Percentiles rank a stretch among this genome's conserved stretches.
Conservation (phyloP, 441 rosid genomes). For the Daphne laureola region DNA sequence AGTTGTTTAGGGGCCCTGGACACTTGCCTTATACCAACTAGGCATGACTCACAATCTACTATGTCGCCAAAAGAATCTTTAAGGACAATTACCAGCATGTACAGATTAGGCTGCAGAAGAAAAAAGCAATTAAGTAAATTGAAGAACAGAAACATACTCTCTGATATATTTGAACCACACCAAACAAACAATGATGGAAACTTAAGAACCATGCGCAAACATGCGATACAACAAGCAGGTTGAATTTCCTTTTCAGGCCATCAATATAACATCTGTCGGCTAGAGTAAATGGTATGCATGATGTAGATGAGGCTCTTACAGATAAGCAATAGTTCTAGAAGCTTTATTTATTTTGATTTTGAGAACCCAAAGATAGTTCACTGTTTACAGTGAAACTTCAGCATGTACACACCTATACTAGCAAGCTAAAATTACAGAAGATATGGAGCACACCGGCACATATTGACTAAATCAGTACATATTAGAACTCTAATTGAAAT, state of each 20-base stretch:
- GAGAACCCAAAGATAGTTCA: too few species aligned
- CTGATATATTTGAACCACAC: neutral
- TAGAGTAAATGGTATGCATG: neutral
- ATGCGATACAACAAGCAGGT: neutral
- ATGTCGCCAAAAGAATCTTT: conserved; percentile 71
- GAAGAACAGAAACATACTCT: neutral
- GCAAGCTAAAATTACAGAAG: conserved; percentile 5
- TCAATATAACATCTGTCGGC: neutral
- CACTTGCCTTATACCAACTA: conserved; percentile 77
- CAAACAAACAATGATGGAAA: conserved; percentile 2
- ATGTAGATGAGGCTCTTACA: too few species aligned
- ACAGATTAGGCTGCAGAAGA: conserved; percentile 72
- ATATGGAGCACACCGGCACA: neutral
- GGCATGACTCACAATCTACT: conserved; percentile 91
- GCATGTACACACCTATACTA: neutral
- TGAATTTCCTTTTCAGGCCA: neutral
- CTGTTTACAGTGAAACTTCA: too few species aligned
- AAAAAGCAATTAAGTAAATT: conserved; percentile 10
- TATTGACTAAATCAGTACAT: neutral
- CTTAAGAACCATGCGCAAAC: conserved; percentile 5
- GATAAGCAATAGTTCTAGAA: too few species aligned
- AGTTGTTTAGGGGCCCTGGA: conserved; percentile 88
- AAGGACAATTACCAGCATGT: conserved; percentile 69
- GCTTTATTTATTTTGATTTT: too few species aligned
- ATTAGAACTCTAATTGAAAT: conserved; percentile 2